A percentile compares a stretch with the other conserved stretches of the same genome.
phyloP scores from a whole-genome alignment of 192 early-diverging fungal genomes.

The Phycomyces nitens region DNA sequence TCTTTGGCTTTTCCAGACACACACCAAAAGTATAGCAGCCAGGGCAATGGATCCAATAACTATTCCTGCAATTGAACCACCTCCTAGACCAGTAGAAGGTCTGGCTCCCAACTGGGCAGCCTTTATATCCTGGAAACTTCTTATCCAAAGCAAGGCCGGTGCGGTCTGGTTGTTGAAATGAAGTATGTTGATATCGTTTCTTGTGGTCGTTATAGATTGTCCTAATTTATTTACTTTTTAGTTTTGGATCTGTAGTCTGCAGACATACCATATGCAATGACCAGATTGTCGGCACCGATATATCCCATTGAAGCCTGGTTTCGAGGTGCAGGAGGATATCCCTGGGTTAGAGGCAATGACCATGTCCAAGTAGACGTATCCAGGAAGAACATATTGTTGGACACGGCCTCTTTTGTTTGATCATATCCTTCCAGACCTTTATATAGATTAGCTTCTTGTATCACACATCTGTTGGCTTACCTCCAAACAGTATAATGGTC shows the following conservation, averaged over 20 bases:
- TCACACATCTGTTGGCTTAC: neutral
- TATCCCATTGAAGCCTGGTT: neutral
- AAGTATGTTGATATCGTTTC: no score
- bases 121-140: neutral
- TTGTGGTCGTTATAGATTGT: no score
- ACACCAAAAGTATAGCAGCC: neutral
- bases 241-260: no score
- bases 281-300: neutral
- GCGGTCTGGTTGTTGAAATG: no score
- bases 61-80: neutral
- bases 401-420: neutral
- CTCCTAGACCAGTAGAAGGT: neutral
- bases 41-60: neutral
- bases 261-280: neutral
- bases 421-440: no score
- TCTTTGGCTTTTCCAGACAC: neutral
- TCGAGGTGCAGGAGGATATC: constrained; percentile 13
- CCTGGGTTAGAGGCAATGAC: constrained; percentile 8
- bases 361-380: constrained; percentile 27
- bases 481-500: constrained; percentile 16
- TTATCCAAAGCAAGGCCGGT: neutral
- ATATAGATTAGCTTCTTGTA: neutral
- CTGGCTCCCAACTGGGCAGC: neutral
- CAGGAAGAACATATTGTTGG: constrained; percentile 22
- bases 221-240: no score